Evolutionary conservation across 371 early-diverging fungal species (phyloP), one percentile per base, ranked within the genome.

Genomic region (Mortierella sp.): DNA sequence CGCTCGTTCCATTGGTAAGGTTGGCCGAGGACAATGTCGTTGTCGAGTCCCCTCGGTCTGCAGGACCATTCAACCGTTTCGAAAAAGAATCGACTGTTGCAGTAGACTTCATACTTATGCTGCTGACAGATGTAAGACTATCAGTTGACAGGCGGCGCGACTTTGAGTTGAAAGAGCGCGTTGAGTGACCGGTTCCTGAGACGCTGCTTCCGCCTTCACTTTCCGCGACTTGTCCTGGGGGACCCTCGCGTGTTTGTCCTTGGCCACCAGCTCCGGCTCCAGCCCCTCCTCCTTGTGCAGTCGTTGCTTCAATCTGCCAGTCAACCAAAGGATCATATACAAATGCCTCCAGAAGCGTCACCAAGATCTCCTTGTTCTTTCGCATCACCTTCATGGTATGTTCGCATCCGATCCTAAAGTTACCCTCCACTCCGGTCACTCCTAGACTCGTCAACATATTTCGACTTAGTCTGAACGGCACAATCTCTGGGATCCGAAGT

Each of bases 401-500:
- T 58, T 94, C 89, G 46, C 94, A 89, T 1, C 91, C 83, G 42
- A 83, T 82, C 58, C 87, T 88, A 74, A 94, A 99, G 27, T 81
- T 72, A 3, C 97, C 98, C 34, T 96, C 93, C 4, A 89, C 81
- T 4, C 93, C 93, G 3, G 92, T 86, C 47, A 95, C 78, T 8
- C 95, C 95, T 58, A 96, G 78, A 14, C 91, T 94, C 19, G 84
- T 82, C 14, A 89, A 74, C 56, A 96, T 60, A 62, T 98, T 97
- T 66, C 93, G 91, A 3, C 98, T 98, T 43, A 99, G 81, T 34
- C 99, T 89, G 80, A 97, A 99, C 2, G 99, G 99, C 0, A 99
- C 98, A 28, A 87, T 86, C 82, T 99, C 99, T 14, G 98, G 98
- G 5, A 98, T 89, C 19, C 93, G 89, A 10, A 99, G 84, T 47